Evolutionary conservation across 2,329 filamentous ascomycete species (phyloP).

Genomic region (Anthostomella pinea): DNA sequence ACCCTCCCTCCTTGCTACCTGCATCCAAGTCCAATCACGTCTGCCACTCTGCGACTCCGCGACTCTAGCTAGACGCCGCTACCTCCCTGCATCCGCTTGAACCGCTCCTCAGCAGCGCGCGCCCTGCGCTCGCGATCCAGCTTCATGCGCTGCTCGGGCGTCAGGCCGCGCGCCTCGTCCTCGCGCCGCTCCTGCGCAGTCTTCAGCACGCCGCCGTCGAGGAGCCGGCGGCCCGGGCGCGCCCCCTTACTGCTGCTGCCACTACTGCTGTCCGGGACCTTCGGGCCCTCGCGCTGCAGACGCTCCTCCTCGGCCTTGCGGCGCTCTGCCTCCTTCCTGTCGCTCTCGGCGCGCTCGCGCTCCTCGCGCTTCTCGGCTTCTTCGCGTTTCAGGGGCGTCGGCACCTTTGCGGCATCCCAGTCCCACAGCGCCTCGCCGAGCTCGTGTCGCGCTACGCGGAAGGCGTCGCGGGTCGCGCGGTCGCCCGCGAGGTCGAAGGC

Average conservation of each 20-base stretch:
- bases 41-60: no score
- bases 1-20: no score
- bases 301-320: slow-evolving; percentile 73
- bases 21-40: no score
- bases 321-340: slow-evolving; percentile 66
- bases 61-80: slow-evolving; percentile 27
- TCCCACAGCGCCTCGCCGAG: slow-evolving; percentile 74
- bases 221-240: slow-evolving; percentile 47
- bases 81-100: slow-evolving; percentile 62
- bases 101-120: slow-evolving; percentile 84
- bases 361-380: slow-evolving; percentile 70
- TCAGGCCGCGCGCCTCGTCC: slow-evolving; percentile 81
- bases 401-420: slow-evolving; percentile 76
- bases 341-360: slow-evolving; percentile 67
- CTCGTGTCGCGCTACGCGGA: slow-evolving; percentile 80
- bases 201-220: slow-evolving; percentile 62
- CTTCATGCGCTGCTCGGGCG: slow-evolving; percentile 79
- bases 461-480: slow-evolving; percentile 81
- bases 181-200: slow-evolving; percentile 77
- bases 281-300: slow-evolving; percentile 63
- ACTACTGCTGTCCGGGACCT: slow-evolving; percentile 42
- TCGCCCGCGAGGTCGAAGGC: slow-evolving; percentile 87
- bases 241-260: slow-evolving; percentile 26
- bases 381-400: slow-evolving; percentile 63
- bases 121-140: slow-evolving; percentile 87